phyloP scores from a whole-genome alignment of 257 asterid genomes.

The Capsicum chinense region DNA sequence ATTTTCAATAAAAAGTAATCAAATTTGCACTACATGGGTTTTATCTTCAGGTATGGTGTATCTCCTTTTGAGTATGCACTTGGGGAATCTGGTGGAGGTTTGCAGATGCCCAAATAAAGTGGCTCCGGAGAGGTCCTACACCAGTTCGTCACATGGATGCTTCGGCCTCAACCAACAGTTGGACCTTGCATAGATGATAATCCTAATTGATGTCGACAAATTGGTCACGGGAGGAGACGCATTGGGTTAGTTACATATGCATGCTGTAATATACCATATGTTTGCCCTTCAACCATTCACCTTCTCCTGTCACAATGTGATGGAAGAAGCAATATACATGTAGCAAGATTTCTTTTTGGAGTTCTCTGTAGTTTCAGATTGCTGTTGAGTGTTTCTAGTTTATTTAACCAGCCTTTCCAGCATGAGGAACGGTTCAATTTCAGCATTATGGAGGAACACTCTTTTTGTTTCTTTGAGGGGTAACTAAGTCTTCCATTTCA shows the following conservation, averaged over 20 bases:
- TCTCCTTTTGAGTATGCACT: constrained; percentile 95
- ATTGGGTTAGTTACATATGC: not conserved
- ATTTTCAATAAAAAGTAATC: not conserved
- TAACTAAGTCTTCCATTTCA: too few species aligned
- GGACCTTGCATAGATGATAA: constrained; percentile 88
- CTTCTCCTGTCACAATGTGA: constrained; percentile 9
- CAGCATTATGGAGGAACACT: too few species aligned
- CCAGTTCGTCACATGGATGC: constrained; percentile 97
- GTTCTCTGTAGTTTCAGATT: not conserved
- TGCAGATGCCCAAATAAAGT: constrained; percentile 88
- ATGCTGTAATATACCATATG: not conserved
- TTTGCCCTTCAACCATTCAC: not conserved
- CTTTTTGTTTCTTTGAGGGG: too few species aligned
- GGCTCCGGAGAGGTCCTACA: constrained; percentile 92
- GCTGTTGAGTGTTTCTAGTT: too few species aligned
- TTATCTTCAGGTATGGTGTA: constrained; percentile 74
- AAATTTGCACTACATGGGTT: not conserved
- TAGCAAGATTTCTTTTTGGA: too few species aligned
- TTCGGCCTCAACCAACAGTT: constrained; percentile 90
- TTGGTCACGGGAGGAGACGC: constrained; percentile 43
- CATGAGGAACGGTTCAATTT: too few species aligned
- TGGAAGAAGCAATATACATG: not conserved
- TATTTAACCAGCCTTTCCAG: too few species aligned
- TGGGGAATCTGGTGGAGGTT: constrained; percentile 92
- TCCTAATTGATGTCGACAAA: constrained; percentile 86